Base-by-base conservation (phyloP, 2,329 filamentous ascomycete species). In the Aspergillus eucalypticola region DNA sequence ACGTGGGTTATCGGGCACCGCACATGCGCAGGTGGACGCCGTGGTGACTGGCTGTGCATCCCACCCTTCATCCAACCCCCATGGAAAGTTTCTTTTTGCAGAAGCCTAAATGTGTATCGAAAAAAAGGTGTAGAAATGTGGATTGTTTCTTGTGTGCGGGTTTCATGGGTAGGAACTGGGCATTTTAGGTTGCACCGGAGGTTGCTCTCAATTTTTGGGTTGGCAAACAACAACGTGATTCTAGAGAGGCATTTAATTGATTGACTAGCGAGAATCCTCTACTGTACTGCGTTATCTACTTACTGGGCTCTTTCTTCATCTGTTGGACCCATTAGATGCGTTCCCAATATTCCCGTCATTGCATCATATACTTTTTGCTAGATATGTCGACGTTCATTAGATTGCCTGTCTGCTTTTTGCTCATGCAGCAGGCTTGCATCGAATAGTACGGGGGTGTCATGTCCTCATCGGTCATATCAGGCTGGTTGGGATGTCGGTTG, bases 1-100 rank as follows among this genome's bases (percentile, higher is more conserved):
- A 64, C 62, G 62, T 66, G 64, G 62, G 62, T 5, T 29, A 38
- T 58, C 56, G 35, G 48, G 41, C 44, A 50, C 32, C 25, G 53
- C 29, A 55, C 53, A 55, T 55, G 53, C 53, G 53, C 53, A 42
- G 53, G 5, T 21, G n/a, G 38, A 8, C 13, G 25, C 7, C 27
- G 29, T 42, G 39, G 39, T 55, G 53, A 55, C 39, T 55, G 53
- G 53, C 53, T 55, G 53, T 11, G 1, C 42, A 32, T 32, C 35
- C 41, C 23, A 32, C 29, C 25, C n/a, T 35, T 13, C 5, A 23
- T 25, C 50, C 50, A 42, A 11, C 55, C 38, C 19, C 42, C 41
- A 38, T 48, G 35, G 15, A 53, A 35, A 53, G 19, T 23, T 23
- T 35, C 10, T 13, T 35, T 13, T 23, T 44, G 41, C 41, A 44